Evolutionary conservation across 345 rosid species (phyloP).

Genomic region (Garcia nutans): DNA sequence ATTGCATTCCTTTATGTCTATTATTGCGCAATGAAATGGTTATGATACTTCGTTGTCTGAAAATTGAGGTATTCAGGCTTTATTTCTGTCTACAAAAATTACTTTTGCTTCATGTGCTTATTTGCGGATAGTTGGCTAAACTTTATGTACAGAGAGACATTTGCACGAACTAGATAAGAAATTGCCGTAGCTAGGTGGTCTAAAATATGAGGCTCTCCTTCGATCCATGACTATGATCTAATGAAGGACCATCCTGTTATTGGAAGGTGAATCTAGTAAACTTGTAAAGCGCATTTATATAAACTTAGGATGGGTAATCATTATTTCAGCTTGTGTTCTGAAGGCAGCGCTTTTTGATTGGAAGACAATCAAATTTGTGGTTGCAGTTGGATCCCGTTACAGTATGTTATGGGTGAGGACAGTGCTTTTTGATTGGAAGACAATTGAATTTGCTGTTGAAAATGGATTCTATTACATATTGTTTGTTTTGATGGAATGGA

Average conservation of each 20-base stretch:
- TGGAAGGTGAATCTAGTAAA: background rate
- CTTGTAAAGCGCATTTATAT: background rate
- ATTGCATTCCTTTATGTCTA: too few relatives aligned
- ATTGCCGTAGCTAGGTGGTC: background rate
- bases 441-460: too few relatives aligned
- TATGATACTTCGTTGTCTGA: background rate
- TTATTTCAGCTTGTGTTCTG: background rate
- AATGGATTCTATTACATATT: too few relatives aligned
- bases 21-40: background rate
- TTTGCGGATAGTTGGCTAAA: background rate
- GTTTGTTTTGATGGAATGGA: too few relatives aligned
- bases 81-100: background rate
- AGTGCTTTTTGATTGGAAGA: too few relatives aligned
- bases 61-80: background rate
- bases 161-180: background rate
- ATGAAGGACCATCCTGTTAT: background rate
- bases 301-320: background rate
- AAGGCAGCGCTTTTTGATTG: background rate
- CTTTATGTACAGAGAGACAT: background rate
- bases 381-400: background rate
- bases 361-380: conserved; percentile 5
- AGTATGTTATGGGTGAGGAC: too few relatives aligned
- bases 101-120: background rate
- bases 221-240: background rate
- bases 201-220: background rate